Percentiles rank a stretch among this genome's conserved stretches.
Conservation (phyloP, 495 filamentous ascomycete species). For the Neurospora sp. region DNA sequence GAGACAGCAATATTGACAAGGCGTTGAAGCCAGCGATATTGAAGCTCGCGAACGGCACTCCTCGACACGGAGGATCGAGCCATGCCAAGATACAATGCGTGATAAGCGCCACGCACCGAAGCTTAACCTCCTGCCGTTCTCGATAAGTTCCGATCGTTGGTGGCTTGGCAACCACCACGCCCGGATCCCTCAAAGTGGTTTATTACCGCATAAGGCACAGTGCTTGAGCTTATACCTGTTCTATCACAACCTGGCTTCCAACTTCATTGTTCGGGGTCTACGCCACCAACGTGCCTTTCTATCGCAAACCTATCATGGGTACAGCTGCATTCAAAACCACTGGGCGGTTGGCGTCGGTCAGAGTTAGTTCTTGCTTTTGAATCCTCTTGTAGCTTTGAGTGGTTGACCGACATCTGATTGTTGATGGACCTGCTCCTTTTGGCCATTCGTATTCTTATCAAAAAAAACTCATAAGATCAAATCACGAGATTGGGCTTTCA, state of each 20-base stretch:
- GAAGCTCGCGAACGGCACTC: background rate
- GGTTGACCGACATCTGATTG: background rate
- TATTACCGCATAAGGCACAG: background rate
- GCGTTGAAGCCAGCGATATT: background rate
- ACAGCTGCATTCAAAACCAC: background rate
- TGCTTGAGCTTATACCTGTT: background rate
- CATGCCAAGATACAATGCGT: background rate
- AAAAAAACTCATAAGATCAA: background rate
- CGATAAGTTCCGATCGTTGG: background rate
- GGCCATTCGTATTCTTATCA: background rate
- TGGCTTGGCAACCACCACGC: background rate
- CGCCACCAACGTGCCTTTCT: background rate
- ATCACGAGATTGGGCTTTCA: background rate
- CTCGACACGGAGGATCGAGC: background rate
- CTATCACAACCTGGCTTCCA: background rate
- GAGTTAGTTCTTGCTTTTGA: background rate
- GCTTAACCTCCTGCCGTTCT: background rate
- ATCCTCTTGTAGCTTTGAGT: background rate
- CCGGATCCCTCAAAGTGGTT: background rate
- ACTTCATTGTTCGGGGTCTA: background rate
- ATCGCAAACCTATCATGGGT: background rate
- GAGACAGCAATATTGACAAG: background rate
- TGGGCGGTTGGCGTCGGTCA: background rate
- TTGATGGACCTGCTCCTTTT: background rate
- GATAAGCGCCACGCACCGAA: background rate